Conservation (phyloP, 345 rosid species). For the Moricandia moricandioides region DNA sequence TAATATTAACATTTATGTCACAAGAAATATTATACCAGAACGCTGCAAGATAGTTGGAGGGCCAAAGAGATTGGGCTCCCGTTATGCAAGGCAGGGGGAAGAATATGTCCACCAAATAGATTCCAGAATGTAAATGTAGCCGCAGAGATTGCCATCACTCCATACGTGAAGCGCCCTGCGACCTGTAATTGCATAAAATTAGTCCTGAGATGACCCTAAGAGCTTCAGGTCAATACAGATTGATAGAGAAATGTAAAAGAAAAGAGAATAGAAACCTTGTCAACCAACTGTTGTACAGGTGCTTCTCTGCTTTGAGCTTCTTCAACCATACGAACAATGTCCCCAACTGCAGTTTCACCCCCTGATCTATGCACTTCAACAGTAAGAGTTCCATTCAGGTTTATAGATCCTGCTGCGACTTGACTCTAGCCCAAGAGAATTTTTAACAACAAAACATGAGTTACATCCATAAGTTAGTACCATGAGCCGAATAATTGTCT, state of each 20-base stretch:
- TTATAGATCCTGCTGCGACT: constrained; percentile 93
- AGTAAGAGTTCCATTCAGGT: constrained; percentile 90
- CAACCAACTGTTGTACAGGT: constrained; percentile 91
- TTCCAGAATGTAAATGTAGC: constrained; percentile 95
- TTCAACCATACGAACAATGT: constrained; percentile 90
- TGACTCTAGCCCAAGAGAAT: constrained; percentile 59
- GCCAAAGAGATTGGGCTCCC: constrained; percentile 85
- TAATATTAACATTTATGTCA: not conserved
- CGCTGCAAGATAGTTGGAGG: constrained; percentile 94
- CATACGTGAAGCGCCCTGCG: constrained; percentile 92
- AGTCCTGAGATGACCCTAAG: not conserved
- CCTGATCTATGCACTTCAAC: constrained; percentile 91
- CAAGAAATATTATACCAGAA: constrained; percentile 55
- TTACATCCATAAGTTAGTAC: constrained; percentile 2
- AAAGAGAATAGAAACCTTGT: constrained; percentile 60
- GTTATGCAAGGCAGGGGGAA: constrained; percentile 58
- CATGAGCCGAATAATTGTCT: not conserved
- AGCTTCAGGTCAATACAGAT: not conserved
- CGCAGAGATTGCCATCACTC: constrained; percentile 94
- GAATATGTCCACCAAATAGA: constrained; percentile 60
- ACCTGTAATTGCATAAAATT: constrained; percentile 47
- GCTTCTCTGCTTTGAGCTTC: constrained; percentile 97
- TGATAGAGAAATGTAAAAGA: constrained; percentile 4
- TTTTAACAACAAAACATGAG: constrained; percentile 15
- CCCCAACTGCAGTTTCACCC: constrained; percentile 93